Conservation (phyloP, 2,329 filamentous ascomycete species). For the Apiospora marii region DNA sequence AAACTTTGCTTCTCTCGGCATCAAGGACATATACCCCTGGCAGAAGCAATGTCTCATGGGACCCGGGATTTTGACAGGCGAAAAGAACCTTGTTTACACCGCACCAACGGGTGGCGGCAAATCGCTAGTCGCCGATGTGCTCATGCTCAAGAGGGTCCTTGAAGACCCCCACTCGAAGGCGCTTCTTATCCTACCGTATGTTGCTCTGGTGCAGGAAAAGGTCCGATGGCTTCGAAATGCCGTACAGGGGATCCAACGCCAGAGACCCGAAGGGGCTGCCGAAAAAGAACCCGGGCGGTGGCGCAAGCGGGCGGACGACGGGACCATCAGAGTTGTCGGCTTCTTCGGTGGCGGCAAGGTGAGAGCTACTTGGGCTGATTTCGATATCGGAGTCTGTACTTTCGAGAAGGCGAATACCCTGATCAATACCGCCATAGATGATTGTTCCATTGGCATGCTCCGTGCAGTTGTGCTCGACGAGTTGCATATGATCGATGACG, state of each 20-base stretch:
- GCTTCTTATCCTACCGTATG: constrained; percentile 77
- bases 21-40: constrained; percentile 80
- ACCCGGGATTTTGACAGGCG: constrained; percentile 69
- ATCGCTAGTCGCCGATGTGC: constrained; percentile 75
- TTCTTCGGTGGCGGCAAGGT: constrained; percentile 79
- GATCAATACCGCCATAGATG: constrained; percentile 76
- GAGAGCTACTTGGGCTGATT: constrained; percentile 73
- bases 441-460: constrained; percentile 70
- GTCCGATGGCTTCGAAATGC: constrained; percentile 75
- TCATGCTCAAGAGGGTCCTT: constrained; percentile 77
- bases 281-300: constrained; percentile 53
- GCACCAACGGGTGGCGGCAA: constrained; percentile 82
- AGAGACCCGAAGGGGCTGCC: constrained; percentile 40
- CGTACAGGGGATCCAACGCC: constrained; percentile 64
- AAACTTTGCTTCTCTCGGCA: constrained; percentile 73
- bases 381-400: constrained; percentile 81
- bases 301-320: constrained; percentile 63
- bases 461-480: constrained; percentile 77
- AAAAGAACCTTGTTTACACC: constrained; percentile 78
- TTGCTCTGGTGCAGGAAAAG: constrained; percentile 83
- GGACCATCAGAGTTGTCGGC: constrained; percentile 70
- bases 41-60: constrained; percentile 77
- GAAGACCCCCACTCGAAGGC: constrained; percentile 70
- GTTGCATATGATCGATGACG: constrained; percentile 83
- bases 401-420: constrained; percentile 84